Percentiles rank a stretch among this genome's conserved stretches.
Conservation (phyloP, 2,329 filamentous ascomycete species). For the Colletotrichum truncatum region DNA sequence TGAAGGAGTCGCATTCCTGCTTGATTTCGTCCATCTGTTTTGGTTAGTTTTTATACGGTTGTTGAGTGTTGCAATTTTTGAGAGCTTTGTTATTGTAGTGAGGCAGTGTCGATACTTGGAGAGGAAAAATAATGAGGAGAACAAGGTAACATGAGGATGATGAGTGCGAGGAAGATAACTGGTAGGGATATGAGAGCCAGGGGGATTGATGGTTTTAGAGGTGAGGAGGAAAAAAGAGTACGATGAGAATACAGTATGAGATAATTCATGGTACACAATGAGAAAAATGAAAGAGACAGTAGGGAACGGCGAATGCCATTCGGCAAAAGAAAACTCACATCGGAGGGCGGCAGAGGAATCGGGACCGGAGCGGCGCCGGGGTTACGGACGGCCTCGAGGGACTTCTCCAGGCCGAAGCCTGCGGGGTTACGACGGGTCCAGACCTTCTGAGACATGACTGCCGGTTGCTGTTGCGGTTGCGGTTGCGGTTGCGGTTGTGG, state of each 20-base stretch:
- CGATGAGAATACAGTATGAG: too few species aligned
- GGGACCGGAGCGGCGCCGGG: slow-evolving; percentile 14
- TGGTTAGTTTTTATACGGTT: not conserved
- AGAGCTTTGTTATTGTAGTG: not conserved
- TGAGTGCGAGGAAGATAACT: too few species aligned
- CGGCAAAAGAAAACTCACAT: slow-evolving; percentile 34
- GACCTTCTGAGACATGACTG: slow-evolving; percentile 49
- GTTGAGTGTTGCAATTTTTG: not conserved
- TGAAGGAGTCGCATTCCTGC: slow-evolving; percentile 53
- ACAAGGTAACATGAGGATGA: too few species aligned
- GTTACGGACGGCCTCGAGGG: slow-evolving; percentile 34
- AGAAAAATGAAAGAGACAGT: too few species aligned
- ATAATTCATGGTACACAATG: too few species aligned
- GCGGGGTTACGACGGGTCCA: slow-evolving; percentile 37
- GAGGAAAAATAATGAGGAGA: too few species aligned
- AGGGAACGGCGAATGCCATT: too few species aligned
- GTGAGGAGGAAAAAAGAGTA: not conserved
- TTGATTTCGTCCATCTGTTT: slow-evolving; percentile 39
- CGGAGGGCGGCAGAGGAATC: slow-evolving; percentile 30
- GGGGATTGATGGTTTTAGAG: not conserved
- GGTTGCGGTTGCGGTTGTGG: not conserved
- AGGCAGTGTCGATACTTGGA: not conserved
- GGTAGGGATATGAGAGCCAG: too few species aligned
- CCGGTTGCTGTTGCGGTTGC: slow-evolving; percentile 39
- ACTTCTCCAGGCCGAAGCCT: slow-evolving; percentile 38